A percentile compares a stretch with the other conserved stretches of the same genome.
Conservation (phyloP, 2,329 filamentous ascomycete species). For the Dactylellina haptotyla region DNA sequence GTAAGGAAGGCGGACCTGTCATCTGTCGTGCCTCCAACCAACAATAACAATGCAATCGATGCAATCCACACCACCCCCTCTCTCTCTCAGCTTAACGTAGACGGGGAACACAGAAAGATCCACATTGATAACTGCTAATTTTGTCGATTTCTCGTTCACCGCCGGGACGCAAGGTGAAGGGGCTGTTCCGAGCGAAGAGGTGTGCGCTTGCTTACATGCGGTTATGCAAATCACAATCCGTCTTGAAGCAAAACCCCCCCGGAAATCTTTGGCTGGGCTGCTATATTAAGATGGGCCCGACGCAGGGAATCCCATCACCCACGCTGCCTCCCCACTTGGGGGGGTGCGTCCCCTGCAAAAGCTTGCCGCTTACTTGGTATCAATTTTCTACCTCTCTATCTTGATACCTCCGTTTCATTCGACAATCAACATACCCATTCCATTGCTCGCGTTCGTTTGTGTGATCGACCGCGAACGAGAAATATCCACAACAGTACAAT, state of each 20-base stretch:
- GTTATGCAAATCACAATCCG: constrained; percentile 41
- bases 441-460: background rate
- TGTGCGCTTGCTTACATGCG: constrained; percentile 47
- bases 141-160: constrained; percentile 28
- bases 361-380: constrained; percentile 3
- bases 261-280: too few species aligned
- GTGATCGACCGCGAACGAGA: background rate
- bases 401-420: constrained; percentile 1
- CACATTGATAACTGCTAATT: constrained; percentile 27
- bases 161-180: constrained; percentile 16
- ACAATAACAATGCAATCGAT: too few species aligned
- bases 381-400: constrained; percentile 11
- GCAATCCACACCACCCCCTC: too few species aligned
- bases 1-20: too few species aligned
- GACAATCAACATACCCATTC: background rate
- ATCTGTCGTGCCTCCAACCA: too few species aligned
- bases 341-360: constrained; percentile 2
- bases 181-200: constrained; percentile 19
- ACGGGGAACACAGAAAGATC: too few species aligned
- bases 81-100: too few species aligned
- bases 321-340: too few species aligned
- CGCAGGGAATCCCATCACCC: too few species aligned
- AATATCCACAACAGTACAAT: too few species aligned
- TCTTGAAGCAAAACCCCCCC: background rate
- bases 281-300: constrained; percentile 46